Percentiles rank a stretch among this genome's conserved stretches.
Evolutionary conservation across 2,329 filamentous ascomycete species (phyloP).

Genomic region (Moelleriella libera): DNA sequence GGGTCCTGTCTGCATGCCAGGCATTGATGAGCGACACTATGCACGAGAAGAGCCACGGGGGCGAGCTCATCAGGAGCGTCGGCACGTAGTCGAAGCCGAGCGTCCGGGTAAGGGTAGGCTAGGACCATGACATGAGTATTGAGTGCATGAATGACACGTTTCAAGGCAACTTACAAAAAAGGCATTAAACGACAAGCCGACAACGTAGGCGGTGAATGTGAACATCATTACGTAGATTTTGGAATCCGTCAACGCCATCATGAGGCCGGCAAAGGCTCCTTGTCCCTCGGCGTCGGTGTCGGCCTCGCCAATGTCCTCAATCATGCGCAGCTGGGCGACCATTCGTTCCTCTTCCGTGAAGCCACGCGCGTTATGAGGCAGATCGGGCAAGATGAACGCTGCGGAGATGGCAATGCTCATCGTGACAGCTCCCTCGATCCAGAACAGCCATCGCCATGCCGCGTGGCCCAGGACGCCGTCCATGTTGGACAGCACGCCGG

Average conservation of each 20-base stretch:
- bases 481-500: constrained; percentile 45
- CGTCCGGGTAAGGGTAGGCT: constrained; percentile 36
- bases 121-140: neutral
- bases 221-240: constrained; percentile 53
- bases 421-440: constrained; percentile 40
- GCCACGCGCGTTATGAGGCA: constrained; percentile 41
- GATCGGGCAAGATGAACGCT: constrained; percentile 35
- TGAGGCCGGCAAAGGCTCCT: constrained; percentile 35
- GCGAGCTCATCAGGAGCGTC: constrained; percentile 40
- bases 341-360: constrained; percentile 43
- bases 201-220: constrained; percentile 45
- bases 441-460: constrained; percentile 49
- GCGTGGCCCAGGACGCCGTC: constrained; percentile 36
- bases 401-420: constrained; percentile 32
- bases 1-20: constrained; percentile 39
- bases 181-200: constrained; percentile 43
- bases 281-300: constrained; percentile 36
- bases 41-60: constrained; percentile 45
- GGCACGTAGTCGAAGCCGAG: constrained; percentile 37
- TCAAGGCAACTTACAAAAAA: constrained; percentile 31
- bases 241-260: constrained; percentile 43
- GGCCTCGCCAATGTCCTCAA: constrained; percentile 43
- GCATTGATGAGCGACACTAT: constrained; percentile 39
- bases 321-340: constrained; percentile 39
- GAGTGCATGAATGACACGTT: neutral